These are phyloP conservation scores for Liquidambar formosana DNA, from an alignment of 164 flowering plant species.

Conservation along the genomic window DNA sequence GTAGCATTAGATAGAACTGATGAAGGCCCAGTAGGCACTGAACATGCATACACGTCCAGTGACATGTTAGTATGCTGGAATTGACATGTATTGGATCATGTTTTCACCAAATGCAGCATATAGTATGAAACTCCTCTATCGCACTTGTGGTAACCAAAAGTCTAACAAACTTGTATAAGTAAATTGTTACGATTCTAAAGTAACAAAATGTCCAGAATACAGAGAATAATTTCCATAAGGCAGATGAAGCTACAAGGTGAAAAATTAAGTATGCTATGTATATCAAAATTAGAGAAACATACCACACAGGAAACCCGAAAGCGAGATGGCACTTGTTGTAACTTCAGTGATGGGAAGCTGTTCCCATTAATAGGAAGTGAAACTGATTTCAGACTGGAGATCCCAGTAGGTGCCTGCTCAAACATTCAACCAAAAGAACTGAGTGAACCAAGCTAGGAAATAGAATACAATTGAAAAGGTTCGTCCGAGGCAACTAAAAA, in stretches of 20 bases:
- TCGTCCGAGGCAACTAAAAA: not conserved
- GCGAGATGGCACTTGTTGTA: slow-evolving; percentile 34
- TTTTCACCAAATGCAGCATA: not conserved
- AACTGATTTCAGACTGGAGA: slow-evolving; percentile 37
- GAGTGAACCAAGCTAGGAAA: not conserved
- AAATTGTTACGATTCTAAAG: not conserved
- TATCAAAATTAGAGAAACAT: slow-evolving; percentile 17
- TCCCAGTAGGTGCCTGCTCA: slow-evolving; percentile 36
- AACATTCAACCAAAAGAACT: not conserved
- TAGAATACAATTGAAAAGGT: not conserved
- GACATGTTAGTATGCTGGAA: not conserved
- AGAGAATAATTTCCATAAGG: not conserved
- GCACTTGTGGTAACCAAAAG: not conserved
- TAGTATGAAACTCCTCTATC: not conserved
- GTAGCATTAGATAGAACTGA: too few species aligned
- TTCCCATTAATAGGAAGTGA: slow-evolving; percentile 35
- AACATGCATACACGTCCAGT: not conserved
- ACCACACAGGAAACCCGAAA: slow-evolving; percentile 61
- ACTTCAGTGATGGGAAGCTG: slow-evolving; percentile 41
- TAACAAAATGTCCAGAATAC: not conserved
- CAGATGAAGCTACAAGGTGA: not conserved
- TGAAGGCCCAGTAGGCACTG: too few species aligned
- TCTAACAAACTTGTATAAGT: not conserved
- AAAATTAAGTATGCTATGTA: too few species aligned
- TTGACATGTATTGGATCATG: too few species aligned